Percentiles rank a stretch among this genome's conserved stretches.
Evolutionary conservation across 768 basidiomycete species (phyloP).

Genomic region (Lactifluus hygrophoroides): DNA sequence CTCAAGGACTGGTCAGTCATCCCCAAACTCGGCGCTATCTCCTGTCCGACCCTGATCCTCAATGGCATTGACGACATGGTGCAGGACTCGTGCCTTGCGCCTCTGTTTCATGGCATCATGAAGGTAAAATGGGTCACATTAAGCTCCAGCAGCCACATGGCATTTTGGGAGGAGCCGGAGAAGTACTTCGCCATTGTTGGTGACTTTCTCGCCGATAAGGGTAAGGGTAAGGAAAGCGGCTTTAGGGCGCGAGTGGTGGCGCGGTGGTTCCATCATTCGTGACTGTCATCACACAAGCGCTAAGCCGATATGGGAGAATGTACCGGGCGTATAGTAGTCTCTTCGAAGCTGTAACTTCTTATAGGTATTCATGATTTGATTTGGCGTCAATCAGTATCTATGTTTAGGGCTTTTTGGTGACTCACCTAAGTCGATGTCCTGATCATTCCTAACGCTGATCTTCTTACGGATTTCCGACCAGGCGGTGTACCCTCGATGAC

Average conservation of each 20-base stretch:
- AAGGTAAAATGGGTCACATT: constrained; percentile 17
- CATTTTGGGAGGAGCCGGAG: constrained; percentile 19
- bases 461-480: neutral
- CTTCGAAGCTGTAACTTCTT: neutral
- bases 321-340: neutral
- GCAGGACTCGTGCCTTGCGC: constrained; percentile 12
- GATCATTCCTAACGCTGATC: neutral
- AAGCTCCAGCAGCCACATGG: constrained; percentile 16
- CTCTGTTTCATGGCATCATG: constrained; percentile 17
- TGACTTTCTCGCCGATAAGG: constrained; percentile 5
- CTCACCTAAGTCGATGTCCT: neutral
- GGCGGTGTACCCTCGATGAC: neutral
- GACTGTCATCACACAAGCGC: neutral
- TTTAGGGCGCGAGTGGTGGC: neutral
- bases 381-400: neutral
- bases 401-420: neutral
- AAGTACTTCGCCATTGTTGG: constrained; percentile 16
- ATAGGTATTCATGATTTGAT: neutral
- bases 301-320: neutral
- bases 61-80: constrained; percentile 21
- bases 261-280: neutral
- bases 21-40: constrained; percentile 14
- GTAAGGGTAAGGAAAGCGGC: no score
- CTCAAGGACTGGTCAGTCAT: constrained; percentile 19
- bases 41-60: constrained; percentile 18